phyloP scores from a whole-genome alignment of 257 asterid species.

The Plantago ovata region DNA sequence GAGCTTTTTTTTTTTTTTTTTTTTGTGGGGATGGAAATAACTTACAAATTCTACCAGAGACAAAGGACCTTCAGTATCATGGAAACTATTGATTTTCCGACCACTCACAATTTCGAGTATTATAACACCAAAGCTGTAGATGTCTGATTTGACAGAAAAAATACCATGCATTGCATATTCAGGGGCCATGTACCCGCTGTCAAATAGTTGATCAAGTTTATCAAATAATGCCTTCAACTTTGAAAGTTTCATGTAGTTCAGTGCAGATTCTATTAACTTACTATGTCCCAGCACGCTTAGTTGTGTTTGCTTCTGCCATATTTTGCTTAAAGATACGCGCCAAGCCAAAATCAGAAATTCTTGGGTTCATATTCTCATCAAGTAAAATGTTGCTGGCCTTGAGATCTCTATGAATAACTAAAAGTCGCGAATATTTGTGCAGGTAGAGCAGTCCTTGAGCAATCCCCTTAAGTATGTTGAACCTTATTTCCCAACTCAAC shows the following conservation, averaged over 20 bases:
- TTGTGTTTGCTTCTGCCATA: slow-evolving; percentile 25
- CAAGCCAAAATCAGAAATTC: slow-evolving; percentile 46
- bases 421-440: slow-evolving; percentile 38
- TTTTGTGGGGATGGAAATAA: slow-evolving; percentile 10
- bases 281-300: slow-evolving; percentile 22
- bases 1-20: too few relatives aligned
- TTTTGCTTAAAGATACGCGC: slow-evolving; percentile 35
- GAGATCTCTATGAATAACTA: slow-evolving; percentile 38
- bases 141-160: slow-evolving; percentile 58
- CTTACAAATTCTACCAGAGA: slow-evolving; percentile 60
- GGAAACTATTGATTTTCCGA: slow-evolving; percentile 40
- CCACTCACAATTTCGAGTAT: slow-evolving; percentile 59
- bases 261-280: slow-evolving; percentile 21
- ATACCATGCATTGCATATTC: slow-evolving; percentile 68
- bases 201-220: neutral
- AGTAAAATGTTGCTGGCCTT: slow-evolving; percentile 40
- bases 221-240: neutral
- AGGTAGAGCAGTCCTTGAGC: slow-evolving; percentile 47
- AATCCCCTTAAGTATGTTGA: slow-evolving; percentile 35
- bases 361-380: slow-evolving; percentile 44
- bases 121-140: slow-evolving; percentile 57
- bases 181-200: slow-evolving; percentile 72
- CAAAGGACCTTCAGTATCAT: slow-evolving; percentile 37
- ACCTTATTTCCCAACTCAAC: slow-evolving; percentile 30
- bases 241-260: too few relatives aligned